Evolutionary conservation across 495 filamentous ascomycete species (phyloP).

Genomic region (Neurospora cerealis): DNA sequence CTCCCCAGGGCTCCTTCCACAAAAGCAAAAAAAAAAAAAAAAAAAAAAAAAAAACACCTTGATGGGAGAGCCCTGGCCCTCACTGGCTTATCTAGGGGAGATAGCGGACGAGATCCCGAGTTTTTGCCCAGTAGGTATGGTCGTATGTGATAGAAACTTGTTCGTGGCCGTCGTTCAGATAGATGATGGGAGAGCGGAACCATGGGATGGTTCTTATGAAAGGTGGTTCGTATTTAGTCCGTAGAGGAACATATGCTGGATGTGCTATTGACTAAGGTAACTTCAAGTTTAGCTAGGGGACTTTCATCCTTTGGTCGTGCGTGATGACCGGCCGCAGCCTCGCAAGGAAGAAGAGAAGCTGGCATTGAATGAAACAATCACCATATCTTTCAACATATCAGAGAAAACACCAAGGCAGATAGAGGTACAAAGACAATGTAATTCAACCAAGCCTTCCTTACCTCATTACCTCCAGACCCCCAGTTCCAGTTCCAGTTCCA

Average conservation of each 20-base stretch:
- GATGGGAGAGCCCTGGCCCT: too few relatives aligned
- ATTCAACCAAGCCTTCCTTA: background rate
- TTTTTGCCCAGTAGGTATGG: conserved; percentile 11
- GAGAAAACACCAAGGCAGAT: background rate
- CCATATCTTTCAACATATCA: background rate
- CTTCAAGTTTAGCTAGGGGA: too few relatives aligned
- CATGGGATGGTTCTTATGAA: too few relatives aligned
- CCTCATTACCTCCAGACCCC: background rate
- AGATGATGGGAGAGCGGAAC: background rate
- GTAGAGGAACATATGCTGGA: too few relatives aligned
- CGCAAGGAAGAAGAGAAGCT: too few relatives aligned
- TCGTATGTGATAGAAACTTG: background rate
- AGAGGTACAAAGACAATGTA: too few relatives aligned
- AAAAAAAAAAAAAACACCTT: too few relatives aligned
- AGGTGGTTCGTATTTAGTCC: too few relatives aligned
- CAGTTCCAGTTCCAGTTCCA: too few relatives aligned
- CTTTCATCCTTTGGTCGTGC: background rate
- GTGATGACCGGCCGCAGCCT: too few relatives aligned
- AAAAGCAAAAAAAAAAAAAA: too few relatives aligned
- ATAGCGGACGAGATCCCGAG: conserved; percentile 40
- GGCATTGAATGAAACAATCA: background rate
- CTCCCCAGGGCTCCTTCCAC: background rate
- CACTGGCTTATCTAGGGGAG: conserved; percentile 33
- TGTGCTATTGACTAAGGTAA: too few relatives aligned
- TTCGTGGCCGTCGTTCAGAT: background rate